A percentile compares a stretch with the other conserved stretches of the same genome.
Evolutionary conservation across 768 basidiomycete species (phyloP).

Genomic region (Clitopilus passeckerianus): DNA sequence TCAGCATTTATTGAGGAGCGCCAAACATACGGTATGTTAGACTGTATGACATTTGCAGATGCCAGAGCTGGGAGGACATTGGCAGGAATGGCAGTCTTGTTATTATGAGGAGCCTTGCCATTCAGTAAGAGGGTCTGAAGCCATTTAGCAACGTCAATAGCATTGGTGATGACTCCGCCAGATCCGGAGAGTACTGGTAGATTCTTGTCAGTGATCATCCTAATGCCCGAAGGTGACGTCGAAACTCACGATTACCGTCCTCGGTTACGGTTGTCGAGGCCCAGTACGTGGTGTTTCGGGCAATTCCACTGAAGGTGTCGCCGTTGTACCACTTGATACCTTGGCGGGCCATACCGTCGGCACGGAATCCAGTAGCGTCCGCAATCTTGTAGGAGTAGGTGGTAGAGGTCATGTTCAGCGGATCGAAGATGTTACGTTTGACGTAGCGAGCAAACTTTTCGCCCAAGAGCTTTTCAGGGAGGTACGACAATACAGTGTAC

Average conservation of each 20-base stretch:
- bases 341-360: slow-evolving; percentile 12
- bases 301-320: slow-evolving; percentile 9
- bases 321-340: slow-evolving; percentile 2
- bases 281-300: slow-evolving; percentile 16
- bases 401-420: slow-evolving; percentile 19
- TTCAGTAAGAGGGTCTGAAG: slow-evolving; percentile 20
- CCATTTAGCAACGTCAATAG: slow-evolving; percentile 23
- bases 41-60: slow-evolving; percentile 17
- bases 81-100: slow-evolving; percentile 18
- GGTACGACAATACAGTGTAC: slow-evolving; percentile 18
- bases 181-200: slow-evolving; percentile 16
- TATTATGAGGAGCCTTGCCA: slow-evolving; percentile 16
- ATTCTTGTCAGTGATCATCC: not conserved
- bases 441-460: slow-evolving; percentile 18
- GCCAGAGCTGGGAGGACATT: slow-evolving; percentile 16
- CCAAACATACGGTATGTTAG: slow-evolving; percentile 15
- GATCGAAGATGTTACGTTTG: slow-evolving; percentile 20
- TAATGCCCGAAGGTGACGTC: not conserved
- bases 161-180: slow-evolving; percentile 23
- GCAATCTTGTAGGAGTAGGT: slow-evolving; percentile 22
- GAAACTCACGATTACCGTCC: slow-evolving; percentile 14
- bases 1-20: not conserved
- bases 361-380: slow-evolving; percentile 17
- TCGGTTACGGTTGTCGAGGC: slow-evolving; percentile 12
- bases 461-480: slow-evolving; percentile 13